Base-by-base conservation (phyloP, 106 monocot genomes). In the Chionographis japonica region DNA sequence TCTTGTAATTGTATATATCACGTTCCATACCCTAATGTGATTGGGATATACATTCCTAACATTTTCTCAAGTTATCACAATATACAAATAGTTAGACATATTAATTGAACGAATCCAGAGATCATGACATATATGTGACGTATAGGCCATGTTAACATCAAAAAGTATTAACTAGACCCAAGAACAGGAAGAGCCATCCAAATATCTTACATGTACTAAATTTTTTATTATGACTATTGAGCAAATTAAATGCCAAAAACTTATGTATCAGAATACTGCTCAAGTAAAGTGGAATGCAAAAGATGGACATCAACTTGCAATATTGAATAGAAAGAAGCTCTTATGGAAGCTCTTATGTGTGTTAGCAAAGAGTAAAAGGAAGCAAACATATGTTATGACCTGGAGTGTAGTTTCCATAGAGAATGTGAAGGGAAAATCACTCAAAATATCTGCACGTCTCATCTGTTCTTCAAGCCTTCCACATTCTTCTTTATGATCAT, bases 401-500 rank as follows among this genome's bases (percentile, higher is more conserved):
- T 15, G 61, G 63, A 12, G 4, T 12, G 56, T 27, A 37, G 49
- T 50, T 74, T 67, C 70, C 52, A 55, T 43, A 51, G 66, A 76
- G 73, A 90, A 94, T 18, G 85, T 76, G 68, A 92, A 92, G 11
- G 90, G 90, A 16, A 90, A 88, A 72, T 94, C 81, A 68, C 42
- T 76, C 71, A 94, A 67, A 2, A 61, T n/a, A 50, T 80, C 71
- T 8, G 74, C 68, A 60, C 57, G 57, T 38, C 62, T 80, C 88
- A 94, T 87, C 60, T 94, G 94, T 62, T 88, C 69, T 46, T 65
- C 79, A 61, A 94, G 73, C 57, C 94, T 85, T 52, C 54, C 52
- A 70, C 94, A 94, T 83, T 90, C 94, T 58, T 85, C 88, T 83
- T 86, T 94, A 72, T 94, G 94, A 70, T 76, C 61, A 55, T 74